Evolutionary conservation across 2,329 filamentous ascomycete species (phyloP).

Genomic region (Metarhizium rileyi): DNA sequence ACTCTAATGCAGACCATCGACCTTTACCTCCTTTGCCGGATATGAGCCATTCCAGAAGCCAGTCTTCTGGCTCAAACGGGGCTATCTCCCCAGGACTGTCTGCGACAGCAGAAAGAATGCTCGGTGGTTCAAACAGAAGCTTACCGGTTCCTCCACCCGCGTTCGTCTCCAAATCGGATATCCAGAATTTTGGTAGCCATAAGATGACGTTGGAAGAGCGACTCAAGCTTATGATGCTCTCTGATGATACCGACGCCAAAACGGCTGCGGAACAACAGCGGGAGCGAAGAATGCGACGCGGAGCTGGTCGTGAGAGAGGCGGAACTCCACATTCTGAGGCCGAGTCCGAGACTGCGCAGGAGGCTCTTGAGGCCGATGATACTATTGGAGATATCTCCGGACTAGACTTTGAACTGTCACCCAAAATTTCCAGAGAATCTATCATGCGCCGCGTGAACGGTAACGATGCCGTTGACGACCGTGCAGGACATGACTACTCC

Average conservation of each 20-base stretch:
- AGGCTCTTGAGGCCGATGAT: slow-evolving; percentile 46
- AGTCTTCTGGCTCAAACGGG: slow-evolving; percentile 35
- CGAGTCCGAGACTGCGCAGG: slow-evolving; percentile 22
- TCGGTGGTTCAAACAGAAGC: slow-evolving; percentile 53
- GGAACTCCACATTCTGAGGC: slow-evolving; percentile 33
- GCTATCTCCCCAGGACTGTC: slow-evolving; percentile 58
- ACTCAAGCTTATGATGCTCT: slow-evolving; percentile 80
- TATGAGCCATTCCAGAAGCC: slow-evolving; percentile 30
- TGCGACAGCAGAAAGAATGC: slow-evolving; percentile 62
- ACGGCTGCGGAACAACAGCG: slow-evolving; percentile 55
- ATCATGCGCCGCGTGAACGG: slow-evolving; percentile 83
- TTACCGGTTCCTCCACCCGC: slow-evolving; percentile 67
- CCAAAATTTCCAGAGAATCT: slow-evolving; percentile 84
- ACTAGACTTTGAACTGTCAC: slow-evolving; percentile 56
- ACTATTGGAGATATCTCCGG: slow-evolving; percentile 50
- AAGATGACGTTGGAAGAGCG: slow-evolving; percentile 82
- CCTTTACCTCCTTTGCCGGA: slow-evolving; percentile 81
- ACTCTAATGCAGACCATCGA: slow-evolving; percentile 71
- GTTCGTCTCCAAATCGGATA: slow-evolving; percentile 61
- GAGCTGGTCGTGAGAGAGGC: slow-evolving; percentile 40
- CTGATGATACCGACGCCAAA: slow-evolving; percentile 50
- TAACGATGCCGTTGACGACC: slow-evolving; percentile 41
- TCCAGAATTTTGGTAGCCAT: slow-evolving; percentile 62
- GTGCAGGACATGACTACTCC: slow-evolving; percentile 56
- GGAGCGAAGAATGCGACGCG: slow-evolving; percentile 59